Percentiles rank a stretch among this genome's conserved stretches.
Conservation (phyloP, 2,329 filamentous ascomycete species). For the Aureobasidium sp. region DNA sequence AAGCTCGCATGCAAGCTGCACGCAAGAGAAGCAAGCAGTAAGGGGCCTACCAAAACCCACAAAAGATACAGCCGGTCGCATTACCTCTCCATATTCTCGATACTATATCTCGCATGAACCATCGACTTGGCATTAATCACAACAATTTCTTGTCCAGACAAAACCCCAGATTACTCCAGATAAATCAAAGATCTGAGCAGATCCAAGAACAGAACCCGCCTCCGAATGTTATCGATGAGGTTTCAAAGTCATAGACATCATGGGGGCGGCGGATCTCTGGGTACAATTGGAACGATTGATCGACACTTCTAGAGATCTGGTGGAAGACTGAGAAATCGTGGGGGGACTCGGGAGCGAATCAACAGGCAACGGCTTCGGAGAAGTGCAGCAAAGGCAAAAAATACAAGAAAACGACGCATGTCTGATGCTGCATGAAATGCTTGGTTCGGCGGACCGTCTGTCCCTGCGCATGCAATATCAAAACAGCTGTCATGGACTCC, state of each 20-base stretch:
- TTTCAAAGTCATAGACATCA: background rate
- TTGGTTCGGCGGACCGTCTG: background rate
- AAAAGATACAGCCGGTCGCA: background rate
- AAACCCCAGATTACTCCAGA: background rate
- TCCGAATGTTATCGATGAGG: background rate
- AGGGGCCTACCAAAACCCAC: background rate
- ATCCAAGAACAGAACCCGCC: too few species aligned
- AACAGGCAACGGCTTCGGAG: background rate
- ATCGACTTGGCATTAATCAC: background rate
- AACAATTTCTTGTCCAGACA: background rate
- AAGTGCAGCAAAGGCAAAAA: background rate
- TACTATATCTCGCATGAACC: conserved; percentile 8
- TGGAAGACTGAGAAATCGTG: background rate
- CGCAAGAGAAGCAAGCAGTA: background rate
- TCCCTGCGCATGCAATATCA: background rate
- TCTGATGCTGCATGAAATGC: background rate
- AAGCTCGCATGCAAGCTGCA: background rate
- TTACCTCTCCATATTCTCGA: background rate
- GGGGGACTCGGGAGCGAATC: background rate
- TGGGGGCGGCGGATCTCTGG: background rate
- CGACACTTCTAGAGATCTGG: conserved; percentile 3
- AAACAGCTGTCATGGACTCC: background rate
- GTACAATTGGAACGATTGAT: background rate
- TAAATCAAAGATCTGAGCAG: background rate
- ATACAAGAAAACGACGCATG: background rate